Percentiles rank a stretch among this genome's conserved stretches.
These are phyloP conservation scores for Agaricales sp. DNA, from an alignment of 1,284 basidiomycete species.

Conservation along the genomic window DNA sequence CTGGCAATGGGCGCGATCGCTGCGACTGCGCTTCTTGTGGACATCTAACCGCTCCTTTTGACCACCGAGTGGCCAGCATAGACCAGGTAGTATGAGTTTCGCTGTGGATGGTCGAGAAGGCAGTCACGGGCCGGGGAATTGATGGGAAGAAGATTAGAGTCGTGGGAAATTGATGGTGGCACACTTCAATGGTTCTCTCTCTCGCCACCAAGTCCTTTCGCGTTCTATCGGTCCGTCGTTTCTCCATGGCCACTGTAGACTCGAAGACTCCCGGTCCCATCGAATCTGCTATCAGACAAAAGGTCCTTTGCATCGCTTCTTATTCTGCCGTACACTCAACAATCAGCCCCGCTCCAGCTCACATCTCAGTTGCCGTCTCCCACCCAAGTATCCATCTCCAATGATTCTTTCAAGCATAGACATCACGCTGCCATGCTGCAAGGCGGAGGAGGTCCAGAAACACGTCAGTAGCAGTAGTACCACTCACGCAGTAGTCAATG, in stretches of 20 bases:
- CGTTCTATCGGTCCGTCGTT: neutral
- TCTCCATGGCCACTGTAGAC: conserved; percentile 11
- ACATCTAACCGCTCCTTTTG: too few species aligned
- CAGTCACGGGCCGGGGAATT: too few species aligned
- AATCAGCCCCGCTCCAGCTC: conserved; percentile 31
- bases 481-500: conserved; percentile 11
- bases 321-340: conserved; percentile 14
- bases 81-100: too few species aligned
- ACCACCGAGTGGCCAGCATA: too few species aligned
- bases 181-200: too few species aligned
- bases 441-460: conserved; percentile 46
- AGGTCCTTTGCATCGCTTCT: conserved; percentile 28
- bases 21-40: too few species aligned
- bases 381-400: conserved; percentile 47
- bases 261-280: conserved; percentile 25
- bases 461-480: conserved; percentile 45
- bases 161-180: too few species aligned
- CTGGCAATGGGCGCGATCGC: too few species aligned
- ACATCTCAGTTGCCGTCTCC: conserved; percentile 41
- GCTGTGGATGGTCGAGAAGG: too few species aligned
- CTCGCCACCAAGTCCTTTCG: neutral
- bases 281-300: conserved; percentile 38
- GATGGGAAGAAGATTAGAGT: too few species aligned
- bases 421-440: conserved; percentile 69
- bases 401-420: conserved; percentile 70